Evolutionary conservation across 1,139 yeast genomes (phyloP), one percentile per base, ranked within the genome.

Genomic region (Chernovozyma aurita): DNA sequence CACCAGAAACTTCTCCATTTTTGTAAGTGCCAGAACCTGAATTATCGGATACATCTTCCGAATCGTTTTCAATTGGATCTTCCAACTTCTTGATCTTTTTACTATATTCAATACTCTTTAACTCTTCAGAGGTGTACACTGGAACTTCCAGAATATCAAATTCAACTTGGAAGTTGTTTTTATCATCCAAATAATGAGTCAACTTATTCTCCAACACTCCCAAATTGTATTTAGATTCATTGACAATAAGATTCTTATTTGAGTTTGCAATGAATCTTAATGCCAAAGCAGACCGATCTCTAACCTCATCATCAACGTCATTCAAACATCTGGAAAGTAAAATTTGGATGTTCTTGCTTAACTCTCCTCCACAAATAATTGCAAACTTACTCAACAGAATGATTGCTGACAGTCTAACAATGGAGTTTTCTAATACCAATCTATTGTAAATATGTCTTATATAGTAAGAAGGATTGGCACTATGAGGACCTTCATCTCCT

Each of bases 391-490:
- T 83, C 47, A 92, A 73, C 0, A 98, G 88, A 45, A 86, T 78
- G 34, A 94, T 95, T 1, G 98, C 98, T 31, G 96, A 90, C 2
- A 97, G 88, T 60, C 98, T 80, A 40, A 92, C 90, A 43, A 90
- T 82, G 7, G 97, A 86, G 60, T 92, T 92, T 56, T 92, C 98
- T 56, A 92, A 76, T 4, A 92, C 97, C 57, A 92, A 92, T 58
- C 99, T 78, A 73, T 92, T 92, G 70, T 90, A 92, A 49, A 94
- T 92, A 61, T 90, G 95, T 67, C 99, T 82, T 44, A 92, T 90
- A 61, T 87, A 92, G 55, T 86, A 73, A 3, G 96, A 85, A 38
- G 98, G 97, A 47, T 84, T 85, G 11, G 82, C 53, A 7, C 96
- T 83, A 40, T 73, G 66, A 49, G 98, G 97, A 44, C 98, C 99